Conservation (phyloP, 2,329 filamentous ascomycete genomes). For the Penicillium occitanis region DNA sequence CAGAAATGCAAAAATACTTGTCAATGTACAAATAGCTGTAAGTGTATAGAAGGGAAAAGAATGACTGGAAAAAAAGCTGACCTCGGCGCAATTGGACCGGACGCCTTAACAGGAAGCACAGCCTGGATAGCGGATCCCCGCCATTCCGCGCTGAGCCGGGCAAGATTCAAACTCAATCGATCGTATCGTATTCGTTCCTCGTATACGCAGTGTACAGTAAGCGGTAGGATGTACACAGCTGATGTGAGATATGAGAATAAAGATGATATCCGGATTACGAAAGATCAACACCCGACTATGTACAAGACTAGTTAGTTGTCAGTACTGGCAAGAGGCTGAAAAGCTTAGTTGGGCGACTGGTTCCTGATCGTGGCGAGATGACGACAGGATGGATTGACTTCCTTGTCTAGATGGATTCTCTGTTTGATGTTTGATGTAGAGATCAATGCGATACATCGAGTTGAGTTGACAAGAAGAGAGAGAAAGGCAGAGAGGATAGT, state of each 20-base stretch:
- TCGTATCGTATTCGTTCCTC: background rate
- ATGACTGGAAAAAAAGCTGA: background rate
- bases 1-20: background rate
- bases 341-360: background rate
- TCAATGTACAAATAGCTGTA: background rate
- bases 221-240: background rate
- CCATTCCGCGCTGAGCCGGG: slow-evolving; percentile 8
- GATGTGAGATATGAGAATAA: background rate
- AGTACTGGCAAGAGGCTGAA: background rate
- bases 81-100: background rate
- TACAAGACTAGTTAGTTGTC: background rate
- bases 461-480: background rate
- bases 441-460: background rate
- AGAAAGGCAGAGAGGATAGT: background rate
- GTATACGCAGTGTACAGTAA: background rate
- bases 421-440: background rate
- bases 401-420: background rate
- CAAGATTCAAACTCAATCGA: background rate
- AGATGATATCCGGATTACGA: background rate
- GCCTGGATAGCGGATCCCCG: slow-evolving; percentile 15
- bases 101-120: background rate
- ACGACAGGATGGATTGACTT: background rate
- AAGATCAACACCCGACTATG: background rate
- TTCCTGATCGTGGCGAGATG: background rate
- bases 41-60: background rate